A percentile compares a stretch with the other conserved stretches of the same genome.
Evolutionary conservation across 176 grass and related monocot species (phyloP).

Genomic region (Miscanthus lutarioriparius): DNA sequence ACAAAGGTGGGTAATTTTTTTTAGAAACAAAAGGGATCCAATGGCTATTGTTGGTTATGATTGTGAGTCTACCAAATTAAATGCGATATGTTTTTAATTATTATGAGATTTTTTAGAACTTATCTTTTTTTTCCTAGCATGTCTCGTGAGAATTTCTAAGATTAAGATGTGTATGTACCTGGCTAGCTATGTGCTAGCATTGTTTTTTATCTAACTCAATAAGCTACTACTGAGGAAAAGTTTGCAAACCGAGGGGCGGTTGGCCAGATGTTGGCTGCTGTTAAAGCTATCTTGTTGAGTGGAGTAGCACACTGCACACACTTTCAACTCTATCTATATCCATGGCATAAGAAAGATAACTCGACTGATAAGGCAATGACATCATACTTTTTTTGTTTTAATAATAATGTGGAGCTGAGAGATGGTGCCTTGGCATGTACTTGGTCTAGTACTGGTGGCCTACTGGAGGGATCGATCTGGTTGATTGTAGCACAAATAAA

Average conservation of each 20-base stretch:
- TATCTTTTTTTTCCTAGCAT: too few species aligned
- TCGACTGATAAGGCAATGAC: background rate
- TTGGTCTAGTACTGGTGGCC: background rate
- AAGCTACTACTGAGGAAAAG: background rate
- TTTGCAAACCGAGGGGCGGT: background rate
- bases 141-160: too few species aligned
- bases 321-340: background rate
- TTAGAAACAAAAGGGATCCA: too few species aligned
- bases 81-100: too few species aligned
- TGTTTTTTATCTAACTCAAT: too few species aligned
- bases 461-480: background rate
- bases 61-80: too few species aligned
- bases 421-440: conserved; percentile 16
- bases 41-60: too few species aligned
- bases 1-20: too few species aligned
- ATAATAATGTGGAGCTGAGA: conserved; percentile 3
- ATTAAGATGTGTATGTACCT: too few species aligned
- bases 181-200: too few species aligned
- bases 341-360: background rate
- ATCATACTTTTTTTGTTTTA: background rate
- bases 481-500: background rate
- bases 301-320: background rate
- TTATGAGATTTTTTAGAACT: too few species aligned
- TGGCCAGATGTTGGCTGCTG: background rate
- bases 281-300: background rate